Evolutionary conservation across 1,284 basidiomycete species (phyloP).

Genomic region (Xerocomus cyaneibrunnescens): DNA sequence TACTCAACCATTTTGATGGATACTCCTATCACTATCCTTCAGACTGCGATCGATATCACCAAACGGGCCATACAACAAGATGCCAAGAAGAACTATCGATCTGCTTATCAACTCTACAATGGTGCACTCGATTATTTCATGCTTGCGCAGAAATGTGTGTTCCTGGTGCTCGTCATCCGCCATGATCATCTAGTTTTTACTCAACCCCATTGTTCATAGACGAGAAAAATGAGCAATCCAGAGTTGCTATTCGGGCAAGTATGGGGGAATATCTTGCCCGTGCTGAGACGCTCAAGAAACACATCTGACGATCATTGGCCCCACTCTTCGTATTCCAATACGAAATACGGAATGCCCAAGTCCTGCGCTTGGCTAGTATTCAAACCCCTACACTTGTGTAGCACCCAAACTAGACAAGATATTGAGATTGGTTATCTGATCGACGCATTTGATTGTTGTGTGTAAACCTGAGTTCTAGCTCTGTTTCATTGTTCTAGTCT

Average conservation of each 20-base stretch:
- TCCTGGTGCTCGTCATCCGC: background rate
- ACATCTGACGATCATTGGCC: slow-evolving; percentile 46
- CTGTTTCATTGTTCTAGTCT: too few relatives aligned
- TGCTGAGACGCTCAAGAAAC: slow-evolving; percentile 91
- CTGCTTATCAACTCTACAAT: slow-evolving; percentile 93
- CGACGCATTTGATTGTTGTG: too few relatives aligned
- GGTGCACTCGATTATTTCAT: slow-evolving; percentile 98
- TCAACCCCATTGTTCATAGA: slow-evolving; percentile 47
- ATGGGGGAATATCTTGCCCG: slow-evolving; percentile 91
- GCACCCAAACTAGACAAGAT: background rate
- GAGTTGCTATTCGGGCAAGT: slow-evolving; percentile 85
- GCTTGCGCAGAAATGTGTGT: slow-evolving; percentile 70
- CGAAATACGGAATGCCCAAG: background rate
- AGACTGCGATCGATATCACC: slow-evolving; percentile 96
- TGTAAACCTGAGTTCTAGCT: too few relatives aligned
- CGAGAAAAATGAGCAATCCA: slow-evolving; percentile 96
- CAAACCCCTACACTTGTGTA: background rate
- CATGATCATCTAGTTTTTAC: slow-evolving; percentile 33
- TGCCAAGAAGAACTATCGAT: slow-evolving; percentile 89
- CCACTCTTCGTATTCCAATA: background rate
- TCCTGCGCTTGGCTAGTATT: background rate
- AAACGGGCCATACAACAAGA: slow-evolving; percentile 96
- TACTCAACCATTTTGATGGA: background rate
- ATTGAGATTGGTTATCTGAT: too few relatives aligned
- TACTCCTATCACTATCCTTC: too few relatives aligned